Base-by-base conservation (phyloP, 306 rosid genomes). In the Canavalia gladiata region DNA sequence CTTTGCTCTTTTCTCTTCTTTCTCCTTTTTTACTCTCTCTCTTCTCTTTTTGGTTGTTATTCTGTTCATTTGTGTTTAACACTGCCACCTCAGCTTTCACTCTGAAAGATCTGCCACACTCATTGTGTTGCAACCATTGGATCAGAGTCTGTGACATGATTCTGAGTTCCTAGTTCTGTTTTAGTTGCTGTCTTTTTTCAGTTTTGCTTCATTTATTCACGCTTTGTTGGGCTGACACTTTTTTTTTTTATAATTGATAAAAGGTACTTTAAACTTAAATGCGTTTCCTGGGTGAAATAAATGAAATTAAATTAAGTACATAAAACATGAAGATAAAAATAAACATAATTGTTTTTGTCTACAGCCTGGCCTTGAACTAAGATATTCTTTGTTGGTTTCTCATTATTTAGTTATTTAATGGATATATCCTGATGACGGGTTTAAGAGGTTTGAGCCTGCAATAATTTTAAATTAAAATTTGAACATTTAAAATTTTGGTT, bases 111-210 rank as follows among this genome's bases (percentile, higher is more conserved):
- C 77, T 46, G 55, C 5, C 76, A 4, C 1, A 0, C 3, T 37
- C 75, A 39, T 34, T 43, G 69, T 69, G 18, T 13, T 37, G 45
- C 6, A 37, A 56, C 64, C 85, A 46, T 56, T 71, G 83, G 88
- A 76, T 81, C 83, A 72, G 56, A 65, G 73, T 81, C 67, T 56
- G 47, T 46, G 68, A 31, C 46, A 54, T 78, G 54, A 81, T 85
- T 68, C 51, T 33, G 41, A 37, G 13, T 33, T 10, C 13, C 42
- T 28, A 60, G 51, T 0, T 47, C 57, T 63, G 50, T 43, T 54
- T 34, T 29, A 9, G 51, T 12, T 52, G 56, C 9, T 66, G 76
- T 29, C 35, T 56, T 28, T 13, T 31, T 56, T 57, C 50, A 58
- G n/a, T 57, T 56, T 49, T 43, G 54, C 34, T 3, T 75, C 78